These are phyloP conservation scores for Pecoramyces ruminantium DNA, from an alignment of 192 early-diverging fungal genomes.

Conservation along the genomic window DNA sequence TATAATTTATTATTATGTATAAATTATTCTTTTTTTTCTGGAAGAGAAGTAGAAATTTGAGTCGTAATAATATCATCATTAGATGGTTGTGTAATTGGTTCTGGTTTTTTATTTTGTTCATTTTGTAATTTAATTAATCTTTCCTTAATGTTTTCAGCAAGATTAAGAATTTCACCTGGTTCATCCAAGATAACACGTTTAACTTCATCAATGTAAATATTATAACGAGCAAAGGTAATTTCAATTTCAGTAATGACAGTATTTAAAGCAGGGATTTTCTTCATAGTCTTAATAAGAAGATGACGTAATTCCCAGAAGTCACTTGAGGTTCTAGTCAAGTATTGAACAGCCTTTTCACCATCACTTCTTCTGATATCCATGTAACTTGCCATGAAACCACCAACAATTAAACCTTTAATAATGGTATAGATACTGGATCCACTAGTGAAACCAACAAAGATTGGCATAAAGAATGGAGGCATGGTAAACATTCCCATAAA, in stretches of 20 bases:
- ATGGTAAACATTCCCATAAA: neutral
- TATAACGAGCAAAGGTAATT: neutral
- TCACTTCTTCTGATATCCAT: neutral
- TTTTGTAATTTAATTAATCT: neutral
- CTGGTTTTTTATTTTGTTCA: too few relatives aligned
- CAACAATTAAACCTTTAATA: neutral
- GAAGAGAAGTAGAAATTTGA: too few relatives aligned
- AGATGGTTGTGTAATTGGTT: too few relatives aligned
- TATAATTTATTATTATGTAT: too few relatives aligned
- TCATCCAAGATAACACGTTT: neutral
- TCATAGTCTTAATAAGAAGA: neutral
- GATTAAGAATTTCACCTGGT: neutral
- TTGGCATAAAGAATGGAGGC: neutral
- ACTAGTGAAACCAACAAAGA: neutral
- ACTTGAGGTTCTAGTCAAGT: neutral
- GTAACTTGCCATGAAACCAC: neutral
- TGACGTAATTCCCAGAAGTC: neutral
- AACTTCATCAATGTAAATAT: neutral
- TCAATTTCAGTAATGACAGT: neutral
- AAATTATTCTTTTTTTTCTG: too few relatives aligned
- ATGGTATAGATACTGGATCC: neutral
- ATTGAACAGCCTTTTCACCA: neutral
- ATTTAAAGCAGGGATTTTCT: neutral
- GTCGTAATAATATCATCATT: too few relatives aligned
- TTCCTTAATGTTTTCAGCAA: neutral